These are phyloP conservation scores for Voacanga thouarsii DNA, from an alignment of 257 asterid genomes.

Conservation along the genomic window DNA sequence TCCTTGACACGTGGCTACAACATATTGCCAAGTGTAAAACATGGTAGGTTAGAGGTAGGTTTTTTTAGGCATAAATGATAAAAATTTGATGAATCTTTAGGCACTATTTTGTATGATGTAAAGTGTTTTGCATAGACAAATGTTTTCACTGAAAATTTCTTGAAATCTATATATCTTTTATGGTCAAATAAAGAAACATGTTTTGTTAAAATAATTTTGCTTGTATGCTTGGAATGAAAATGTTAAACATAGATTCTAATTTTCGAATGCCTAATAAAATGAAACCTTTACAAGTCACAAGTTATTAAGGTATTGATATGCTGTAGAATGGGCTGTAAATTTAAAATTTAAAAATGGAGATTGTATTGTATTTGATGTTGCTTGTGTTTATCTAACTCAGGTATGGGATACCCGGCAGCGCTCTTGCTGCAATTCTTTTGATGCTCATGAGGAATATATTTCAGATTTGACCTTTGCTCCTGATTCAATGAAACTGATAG, in stretches of 20 bases:
- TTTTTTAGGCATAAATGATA: neutral
- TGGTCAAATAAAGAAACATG: neutral
- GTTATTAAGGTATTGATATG: neutral
- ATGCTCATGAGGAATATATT: conserved; percentile 76
- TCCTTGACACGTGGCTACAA: neutral
- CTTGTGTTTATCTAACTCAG: conserved; percentile 29
- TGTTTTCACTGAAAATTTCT: neutral
- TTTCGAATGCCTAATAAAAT: neutral
- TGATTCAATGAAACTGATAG: conserved; percentile 74
- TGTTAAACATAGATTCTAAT: neutral
- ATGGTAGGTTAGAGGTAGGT: neutral
- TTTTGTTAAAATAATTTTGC: neutral
- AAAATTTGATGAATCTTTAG: neutral
- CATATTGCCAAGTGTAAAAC: neutral
- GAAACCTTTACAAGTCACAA: neutral
- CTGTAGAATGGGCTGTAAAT: neutral
- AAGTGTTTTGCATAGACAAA: neutral
- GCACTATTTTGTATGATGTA: neutral
- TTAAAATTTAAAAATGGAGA: neutral
- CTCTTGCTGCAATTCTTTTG: conserved; percentile 67
- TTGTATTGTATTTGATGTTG: conserved; percentile 1
- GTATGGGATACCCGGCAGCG: conserved; percentile 93
- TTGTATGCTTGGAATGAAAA: neutral
- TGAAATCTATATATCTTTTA: neutral
- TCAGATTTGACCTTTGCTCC: conserved; percentile 82